These are phyloP conservation scores for Colletotrichum paranaense DNA, from an alignment of 2,329 filamentous ascomycete genomes.

Conservation along the genomic window DNA sequence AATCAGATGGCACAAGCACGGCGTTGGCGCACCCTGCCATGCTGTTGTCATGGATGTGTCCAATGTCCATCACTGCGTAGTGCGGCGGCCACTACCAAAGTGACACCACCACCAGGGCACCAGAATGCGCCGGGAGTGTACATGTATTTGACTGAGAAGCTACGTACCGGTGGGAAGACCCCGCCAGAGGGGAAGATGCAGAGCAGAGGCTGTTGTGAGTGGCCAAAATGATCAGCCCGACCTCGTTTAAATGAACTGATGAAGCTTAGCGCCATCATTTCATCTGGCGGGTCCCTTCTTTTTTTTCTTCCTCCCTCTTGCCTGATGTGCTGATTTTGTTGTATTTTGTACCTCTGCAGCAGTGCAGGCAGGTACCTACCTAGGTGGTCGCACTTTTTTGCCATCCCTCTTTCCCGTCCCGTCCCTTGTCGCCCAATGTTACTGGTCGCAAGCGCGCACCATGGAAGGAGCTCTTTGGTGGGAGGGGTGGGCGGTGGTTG, in stretches of 20 bases:
- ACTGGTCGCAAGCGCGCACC: neutral
- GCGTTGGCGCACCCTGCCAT: neutral
- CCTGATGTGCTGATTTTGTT: neutral
- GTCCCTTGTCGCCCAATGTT: neutral
- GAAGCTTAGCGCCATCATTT: neutral
- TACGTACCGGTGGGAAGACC: neutral
- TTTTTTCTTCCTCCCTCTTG: neutral
- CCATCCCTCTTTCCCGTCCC: neutral
- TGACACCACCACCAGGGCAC: too few species aligned
- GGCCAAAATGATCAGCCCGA: neutral
- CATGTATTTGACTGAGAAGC: neutral
- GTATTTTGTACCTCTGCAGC: too few species aligned
- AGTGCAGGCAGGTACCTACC: too few species aligned
- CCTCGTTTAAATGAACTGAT: neutral
- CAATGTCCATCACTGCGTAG: neutral
- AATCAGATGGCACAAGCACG: neutral
- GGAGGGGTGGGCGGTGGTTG: neutral
- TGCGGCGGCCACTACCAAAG: neutral
- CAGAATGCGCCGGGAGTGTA: neutral
- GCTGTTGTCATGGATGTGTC: neutral
- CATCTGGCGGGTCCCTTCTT: slow-evolving; percentile 2
- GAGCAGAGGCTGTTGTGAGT: neutral
- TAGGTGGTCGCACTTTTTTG: neutral
- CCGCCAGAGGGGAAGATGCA: neutral
- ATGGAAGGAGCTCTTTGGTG: neutral